Percentiles rank a stretch among this genome's conserved stretches.
These are phyloP conservation scores for Pascua guehoae DNA, from an alignment of 1,284 basidiomycete genomes.

Conservation along the genomic window DNA sequence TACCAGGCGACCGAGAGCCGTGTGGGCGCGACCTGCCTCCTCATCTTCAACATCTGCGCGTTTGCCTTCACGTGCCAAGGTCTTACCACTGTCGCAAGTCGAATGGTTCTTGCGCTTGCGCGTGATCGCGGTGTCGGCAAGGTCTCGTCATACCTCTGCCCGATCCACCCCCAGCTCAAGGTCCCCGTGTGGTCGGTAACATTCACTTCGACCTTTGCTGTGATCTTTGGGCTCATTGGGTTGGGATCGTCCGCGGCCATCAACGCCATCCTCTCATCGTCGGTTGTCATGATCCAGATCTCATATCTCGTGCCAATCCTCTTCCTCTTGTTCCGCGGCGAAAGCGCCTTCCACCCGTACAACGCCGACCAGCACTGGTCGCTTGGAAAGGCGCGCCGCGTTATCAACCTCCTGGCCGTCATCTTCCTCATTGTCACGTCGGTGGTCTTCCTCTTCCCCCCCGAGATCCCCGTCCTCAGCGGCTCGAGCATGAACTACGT, in stretches of 20 bases:
- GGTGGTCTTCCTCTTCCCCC: slow-evolving; percentile 55
- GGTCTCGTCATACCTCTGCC: slow-evolving; percentile 55
- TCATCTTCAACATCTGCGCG: slow-evolving; percentile 46
- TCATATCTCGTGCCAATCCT: slow-evolving; percentile 43
- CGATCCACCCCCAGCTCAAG: slow-evolving; percentile 46
- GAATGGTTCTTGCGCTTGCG: slow-evolving; percentile 65
- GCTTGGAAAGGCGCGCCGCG: slow-evolving; percentile 37
- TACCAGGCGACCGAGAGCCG: slow-evolving; percentile 60
- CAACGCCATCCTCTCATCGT: slow-evolving; percentile 37
- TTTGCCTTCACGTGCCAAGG: slow-evolving; percentile 45
- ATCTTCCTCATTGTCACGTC: slow-evolving; percentile 49
- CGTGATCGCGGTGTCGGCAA: slow-evolving; percentile 62
- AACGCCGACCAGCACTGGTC: slow-evolving; percentile 33
- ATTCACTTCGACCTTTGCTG: slow-evolving; percentile 53
- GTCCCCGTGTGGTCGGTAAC: slow-evolving; percentile 52
- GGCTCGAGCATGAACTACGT: slow-evolving; percentile 52
- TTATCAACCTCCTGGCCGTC: slow-evolving; percentile 45
- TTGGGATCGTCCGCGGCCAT: slow-evolving; percentile 44
- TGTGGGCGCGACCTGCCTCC: slow-evolving; percentile 52
- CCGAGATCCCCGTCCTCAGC: slow-evolving; percentile 43
- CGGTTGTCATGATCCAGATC: slow-evolving; percentile 26
- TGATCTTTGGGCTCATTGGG: slow-evolving; percentile 38
- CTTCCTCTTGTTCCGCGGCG: slow-evolving; percentile 50
- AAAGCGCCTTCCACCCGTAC: slow-evolving; percentile 39
- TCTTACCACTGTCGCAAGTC: slow-evolving; percentile 61